Percentiles rank a stretch among this genome's conserved stretches.
phyloP scores from a whole-genome alignment of 495 filamentous ascomycete genomes.

The Articulospora tetracladia region DNA sequence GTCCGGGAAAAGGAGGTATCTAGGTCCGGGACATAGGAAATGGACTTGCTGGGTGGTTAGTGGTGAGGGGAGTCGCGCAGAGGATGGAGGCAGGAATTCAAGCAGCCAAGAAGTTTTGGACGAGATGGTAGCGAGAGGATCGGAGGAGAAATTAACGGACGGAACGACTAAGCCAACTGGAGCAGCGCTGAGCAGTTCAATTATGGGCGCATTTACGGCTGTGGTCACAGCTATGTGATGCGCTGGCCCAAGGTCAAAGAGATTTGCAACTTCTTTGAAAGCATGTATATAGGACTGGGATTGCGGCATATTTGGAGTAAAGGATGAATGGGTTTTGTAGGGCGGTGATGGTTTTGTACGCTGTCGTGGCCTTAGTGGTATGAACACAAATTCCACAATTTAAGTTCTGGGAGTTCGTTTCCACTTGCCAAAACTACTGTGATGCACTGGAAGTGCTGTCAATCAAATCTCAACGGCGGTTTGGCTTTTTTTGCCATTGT shows the following conservation, averaged over 20 bases:
- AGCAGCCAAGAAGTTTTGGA: neutral
- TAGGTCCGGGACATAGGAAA: constrained; percentile 15
- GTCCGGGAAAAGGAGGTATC: constrained; percentile 13
- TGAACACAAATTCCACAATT: too few relatives aligned
- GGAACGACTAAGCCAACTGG: neutral
- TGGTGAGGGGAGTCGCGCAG: neutral
- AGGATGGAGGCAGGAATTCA: neutral
- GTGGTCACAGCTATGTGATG: neutral
- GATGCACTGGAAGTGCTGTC: too few relatives aligned
- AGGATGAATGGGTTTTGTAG: too few relatives aligned
- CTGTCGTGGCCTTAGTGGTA: too few relatives aligned
- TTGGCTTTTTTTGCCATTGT: too few relatives aligned
- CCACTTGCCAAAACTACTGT: too few relatives aligned
- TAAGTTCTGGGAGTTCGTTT: too few relatives aligned
- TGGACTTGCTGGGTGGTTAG: constrained; percentile 24
- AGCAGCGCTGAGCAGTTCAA: neutral
- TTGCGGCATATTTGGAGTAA: too few relatives aligned
- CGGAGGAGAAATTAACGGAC: neutral
- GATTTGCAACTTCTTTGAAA: too few relatives aligned
- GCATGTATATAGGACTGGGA: neutral
- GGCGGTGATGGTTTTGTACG: too few relatives aligned
- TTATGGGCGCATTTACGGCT: neutral
- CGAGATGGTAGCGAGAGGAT: neutral
- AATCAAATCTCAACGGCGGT: too few relatives aligned
- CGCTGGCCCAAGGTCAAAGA: too few relatives aligned